Conservation (phyloP, 2,329 filamentous ascomycete species). For the Metarhizium robertsii region DNA sequence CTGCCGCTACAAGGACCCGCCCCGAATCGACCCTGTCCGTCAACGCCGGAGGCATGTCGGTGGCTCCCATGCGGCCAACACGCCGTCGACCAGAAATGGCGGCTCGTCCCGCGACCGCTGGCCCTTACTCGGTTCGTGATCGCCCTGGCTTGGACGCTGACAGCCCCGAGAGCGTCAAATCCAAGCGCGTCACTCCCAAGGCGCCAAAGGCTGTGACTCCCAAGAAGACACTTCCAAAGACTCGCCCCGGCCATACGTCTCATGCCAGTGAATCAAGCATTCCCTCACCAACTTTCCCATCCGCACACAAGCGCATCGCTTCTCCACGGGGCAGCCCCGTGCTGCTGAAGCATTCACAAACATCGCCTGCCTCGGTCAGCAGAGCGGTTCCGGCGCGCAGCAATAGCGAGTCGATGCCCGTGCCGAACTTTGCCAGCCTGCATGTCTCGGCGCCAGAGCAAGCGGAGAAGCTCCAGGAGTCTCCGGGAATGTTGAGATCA, state of each 20-base stretch:
- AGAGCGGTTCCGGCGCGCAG: constrained; percentile 20
- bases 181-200: constrained; percentile 40
- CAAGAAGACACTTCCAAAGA: constrained; percentile 36
- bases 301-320: constrained; percentile 21
- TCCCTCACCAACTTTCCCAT: constrained; percentile 31
- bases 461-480: constrained; percentile 6
- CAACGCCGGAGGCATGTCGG: constrained; percentile 49
- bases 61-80: constrained; percentile 52
- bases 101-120: constrained; percentile 53
- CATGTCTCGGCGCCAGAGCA: constrained; percentile 22
- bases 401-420: constrained; percentile 5
- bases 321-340: constrained; percentile 34
- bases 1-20: constrained; percentile 29
- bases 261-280: constrained; percentile 43
- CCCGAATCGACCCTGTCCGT: constrained; percentile 34
- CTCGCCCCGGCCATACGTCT: constrained; percentile 36
- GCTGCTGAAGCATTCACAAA: constrained; percentile 26
- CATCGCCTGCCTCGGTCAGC: constrained; percentile 24
- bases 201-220: constrained; percentile 40
- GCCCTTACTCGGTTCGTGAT: constrained; percentile 54
- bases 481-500: constrained; percentile 3
- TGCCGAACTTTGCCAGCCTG: constrained; percentile 35
- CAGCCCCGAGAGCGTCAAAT: constrained; percentile 38
- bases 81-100: constrained; percentile 49
- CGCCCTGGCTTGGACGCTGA: constrained; percentile 26